A percentile compares a stretch with the other conserved stretches of the same genome.
These are phyloP conservation scores for Beauveria sp. DNA, from an alignment of 2,329 filamentous ascomycete species.

Conservation along the genomic window DNA sequence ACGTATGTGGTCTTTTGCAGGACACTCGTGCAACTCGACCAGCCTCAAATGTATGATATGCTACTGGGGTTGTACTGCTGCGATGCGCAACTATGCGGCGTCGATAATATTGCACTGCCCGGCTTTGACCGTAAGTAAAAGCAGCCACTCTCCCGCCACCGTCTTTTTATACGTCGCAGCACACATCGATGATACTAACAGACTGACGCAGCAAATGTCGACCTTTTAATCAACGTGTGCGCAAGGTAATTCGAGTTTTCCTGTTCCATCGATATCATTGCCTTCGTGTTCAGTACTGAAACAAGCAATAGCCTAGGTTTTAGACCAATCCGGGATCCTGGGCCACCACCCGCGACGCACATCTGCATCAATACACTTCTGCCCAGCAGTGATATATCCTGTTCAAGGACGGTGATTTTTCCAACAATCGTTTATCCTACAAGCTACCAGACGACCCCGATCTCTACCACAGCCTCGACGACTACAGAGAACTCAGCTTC, in stretches of 20 bases:
- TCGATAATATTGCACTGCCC: slow-evolving; percentile 25
- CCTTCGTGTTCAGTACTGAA: slow-evolving; percentile 2
- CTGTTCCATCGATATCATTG: not conserved
- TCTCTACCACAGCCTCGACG: not conserved
- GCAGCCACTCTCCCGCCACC: too few relatives aligned
- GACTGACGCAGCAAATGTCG: slow-evolving; percentile 36
- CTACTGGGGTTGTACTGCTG: slow-evolving; percentile 45
- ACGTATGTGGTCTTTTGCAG: slow-evolving; percentile 27
- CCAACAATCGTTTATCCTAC: not conserved
- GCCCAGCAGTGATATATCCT: slow-evolving; percentile 6
- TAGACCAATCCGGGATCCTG: slow-evolving; percentile 25
- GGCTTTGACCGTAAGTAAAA: slow-evolving; percentile 36
- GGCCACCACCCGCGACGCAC: slow-evolving; percentile 25
- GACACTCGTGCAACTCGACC: slow-evolving; percentile 20
- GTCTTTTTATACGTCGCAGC: not conserved
- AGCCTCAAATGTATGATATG: slow-evolving; percentile 19
- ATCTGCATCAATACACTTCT: slow-evolving; percentile 16
- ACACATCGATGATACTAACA: not conserved
- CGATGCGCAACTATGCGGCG: slow-evolving; percentile 42
- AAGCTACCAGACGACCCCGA: not conserved
- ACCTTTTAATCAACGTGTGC: slow-evolving; percentile 43
- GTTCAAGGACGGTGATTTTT: not conserved
- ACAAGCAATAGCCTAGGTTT: slow-evolving; percentile 22
- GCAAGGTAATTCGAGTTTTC: slow-evolving; percentile 33
- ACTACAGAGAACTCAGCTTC: not conserved